Evolutionary conservation across 305 asterid genomes (phyloP).

Genomic region (Fraxinus platypoda): DNA sequence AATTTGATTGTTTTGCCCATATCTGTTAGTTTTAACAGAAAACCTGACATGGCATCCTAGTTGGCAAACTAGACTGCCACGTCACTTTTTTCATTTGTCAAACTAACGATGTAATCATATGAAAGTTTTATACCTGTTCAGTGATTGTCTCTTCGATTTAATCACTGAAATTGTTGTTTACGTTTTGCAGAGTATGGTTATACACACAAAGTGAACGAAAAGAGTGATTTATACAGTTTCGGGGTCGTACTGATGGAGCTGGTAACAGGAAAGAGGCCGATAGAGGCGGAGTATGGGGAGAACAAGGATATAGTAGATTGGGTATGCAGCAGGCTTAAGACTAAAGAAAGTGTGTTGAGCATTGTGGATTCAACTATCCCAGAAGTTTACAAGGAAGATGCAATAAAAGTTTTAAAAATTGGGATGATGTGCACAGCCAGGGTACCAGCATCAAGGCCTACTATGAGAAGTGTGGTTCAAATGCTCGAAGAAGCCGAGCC

Average conservation of each 20-base stretch:
- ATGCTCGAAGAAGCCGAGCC: slow-evolving; percentile 79
- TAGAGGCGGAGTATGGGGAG: slow-evolving; percentile 74
- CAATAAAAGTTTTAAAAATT: slow-evolving; percentile 62
- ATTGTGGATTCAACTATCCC: slow-evolving; percentile 55
- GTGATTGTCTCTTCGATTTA: neutral
- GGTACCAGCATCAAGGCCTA: slow-evolving; percentile 73
- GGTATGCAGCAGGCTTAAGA: slow-evolving; percentile 67
- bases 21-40: neutral
- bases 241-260: slow-evolving; percentile 96
- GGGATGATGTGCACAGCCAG: slow-evolving; percentile 81
- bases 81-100: neutral
- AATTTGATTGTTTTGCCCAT: neutral
- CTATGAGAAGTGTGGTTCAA: slow-evolving; percentile 80
- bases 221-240: slow-evolving; percentile 84
- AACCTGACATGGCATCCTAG: neutral
- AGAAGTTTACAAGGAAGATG: slow-evolving; percentile 51
- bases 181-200: slow-evolving; percentile 71
- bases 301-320: slow-evolving; percentile 69
- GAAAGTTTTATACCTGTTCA: neutral
- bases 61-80: neutral
- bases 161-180: neutral
- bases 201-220: slow-evolving; percentile 67
- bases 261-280: slow-evolving; percentile 79
- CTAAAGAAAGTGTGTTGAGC: slow-evolving; percentile 54
- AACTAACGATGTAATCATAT: neutral